Conservation (phyloP, 495 filamentous ascomycete species). For the Platismatia glauca region DNA sequence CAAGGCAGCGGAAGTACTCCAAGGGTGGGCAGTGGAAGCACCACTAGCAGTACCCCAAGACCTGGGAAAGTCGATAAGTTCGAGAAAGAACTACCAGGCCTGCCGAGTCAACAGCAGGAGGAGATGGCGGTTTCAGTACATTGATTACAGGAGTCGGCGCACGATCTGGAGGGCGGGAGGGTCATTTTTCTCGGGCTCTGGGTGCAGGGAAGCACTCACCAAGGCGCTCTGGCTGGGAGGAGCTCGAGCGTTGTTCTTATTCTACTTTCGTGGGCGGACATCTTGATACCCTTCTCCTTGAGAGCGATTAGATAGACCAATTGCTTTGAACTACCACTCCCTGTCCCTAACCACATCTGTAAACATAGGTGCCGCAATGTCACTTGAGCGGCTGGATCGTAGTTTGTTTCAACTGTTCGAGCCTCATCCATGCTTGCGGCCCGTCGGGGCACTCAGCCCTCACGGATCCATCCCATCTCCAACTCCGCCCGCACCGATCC, state of each 20-base stretch:
- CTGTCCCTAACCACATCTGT: not conserved
- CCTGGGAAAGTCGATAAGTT: slow-evolving; percentile 5
- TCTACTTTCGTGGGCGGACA: slow-evolving; percentile 7
- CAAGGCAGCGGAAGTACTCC: slow-evolving; percentile 17
- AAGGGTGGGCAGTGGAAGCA: slow-evolving; percentile 6
- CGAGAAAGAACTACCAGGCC: not conserved
- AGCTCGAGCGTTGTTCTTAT: not conserved
- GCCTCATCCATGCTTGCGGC: not conserved
- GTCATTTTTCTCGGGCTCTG: not conserved
- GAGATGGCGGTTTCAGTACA: not conserved
- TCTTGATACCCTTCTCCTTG: slow-evolving; percentile 15
- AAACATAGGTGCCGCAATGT: not conserved
- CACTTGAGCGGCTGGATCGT: not conserved
- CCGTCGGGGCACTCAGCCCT: not conserved
- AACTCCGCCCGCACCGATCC: not conserved
- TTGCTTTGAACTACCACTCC: not conserved
- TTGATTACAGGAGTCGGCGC: slow-evolving; percentile 7
- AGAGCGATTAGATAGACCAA: not conserved
- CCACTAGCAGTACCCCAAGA: slow-evolving; percentile 14
- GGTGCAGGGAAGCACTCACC: not conserved
- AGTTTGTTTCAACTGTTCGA: not conserved
- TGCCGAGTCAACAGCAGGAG: not conserved
- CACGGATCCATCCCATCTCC: not conserved
- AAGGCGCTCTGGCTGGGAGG: not conserved
- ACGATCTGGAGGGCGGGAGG: not conserved